Evolutionary conservation across 345 rosid species (phyloP).

Genomic region (Cardamine resedifolia): DNA sequence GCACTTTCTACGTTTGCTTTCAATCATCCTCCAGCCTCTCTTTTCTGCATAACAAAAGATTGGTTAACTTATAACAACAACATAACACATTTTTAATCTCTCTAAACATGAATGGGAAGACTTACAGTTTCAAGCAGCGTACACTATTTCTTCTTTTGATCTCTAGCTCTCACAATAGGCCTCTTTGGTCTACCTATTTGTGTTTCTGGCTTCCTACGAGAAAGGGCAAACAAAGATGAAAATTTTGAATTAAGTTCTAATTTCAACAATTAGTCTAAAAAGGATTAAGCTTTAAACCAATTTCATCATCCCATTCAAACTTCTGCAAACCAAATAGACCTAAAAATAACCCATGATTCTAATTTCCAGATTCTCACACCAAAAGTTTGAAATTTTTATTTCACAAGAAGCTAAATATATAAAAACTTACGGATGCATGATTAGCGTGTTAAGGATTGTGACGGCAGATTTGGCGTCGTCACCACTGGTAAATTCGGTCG

Average conservation of each 20-base stretch:
- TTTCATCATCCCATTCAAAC: not conserved
- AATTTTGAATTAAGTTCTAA: not conserved
- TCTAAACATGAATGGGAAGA: not conserved
- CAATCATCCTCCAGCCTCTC: too few species aligned
- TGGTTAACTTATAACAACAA: not conserved
- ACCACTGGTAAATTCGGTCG: constrained; percentile 36
- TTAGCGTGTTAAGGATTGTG: constrained; percentile 42
- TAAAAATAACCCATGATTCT: not conserved
- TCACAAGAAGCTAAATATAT: not conserved
- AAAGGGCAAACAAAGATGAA: too few species aligned
- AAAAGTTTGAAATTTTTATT: constrained; percentile 12
- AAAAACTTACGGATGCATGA: constrained; percentile 58
- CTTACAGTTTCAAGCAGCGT: constrained; percentile 60
- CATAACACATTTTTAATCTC: not conserved
- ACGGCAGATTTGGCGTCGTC: constrained; percentile 32
- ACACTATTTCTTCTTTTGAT: too few species aligned
- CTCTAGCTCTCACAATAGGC: too few species aligned
- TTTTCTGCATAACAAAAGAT: not conserved
- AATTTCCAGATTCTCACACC: not conserved
- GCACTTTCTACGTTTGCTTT: too few species aligned
- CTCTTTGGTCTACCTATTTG: too few species aligned
- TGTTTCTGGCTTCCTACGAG: too few species aligned
- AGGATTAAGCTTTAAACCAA: not conserved
- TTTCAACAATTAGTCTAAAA: not conserved
- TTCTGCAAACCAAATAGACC: not conserved